A percentile compares a stretch with the other conserved stretches of the same genome.
Conservation (phyloP, 257 asterid species). For the Ballota nigra region DNA sequence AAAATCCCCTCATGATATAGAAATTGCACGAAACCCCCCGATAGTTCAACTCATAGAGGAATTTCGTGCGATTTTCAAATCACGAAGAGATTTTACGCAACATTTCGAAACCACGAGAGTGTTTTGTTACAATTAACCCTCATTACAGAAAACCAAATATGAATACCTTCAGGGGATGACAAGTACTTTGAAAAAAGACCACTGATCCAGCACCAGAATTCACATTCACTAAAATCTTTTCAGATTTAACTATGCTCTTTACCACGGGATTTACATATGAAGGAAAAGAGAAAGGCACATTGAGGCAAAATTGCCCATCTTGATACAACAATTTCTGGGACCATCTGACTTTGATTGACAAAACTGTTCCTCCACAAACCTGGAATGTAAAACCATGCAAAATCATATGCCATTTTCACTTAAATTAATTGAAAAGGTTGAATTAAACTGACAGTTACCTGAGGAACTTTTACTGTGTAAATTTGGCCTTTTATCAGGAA, state of each 20-base stretch:
- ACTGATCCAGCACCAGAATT: constrained; percentile 49
- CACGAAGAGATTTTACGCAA: too few species aligned
- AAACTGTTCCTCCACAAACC: constrained; percentile 71
- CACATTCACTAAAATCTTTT: constrained; percentile 58
- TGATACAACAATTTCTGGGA: constrained; percentile 66
- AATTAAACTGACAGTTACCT: constrained; percentile 33
- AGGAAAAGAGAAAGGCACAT: constrained; percentile 77
- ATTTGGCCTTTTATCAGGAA: constrained; percentile 63
- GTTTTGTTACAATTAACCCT: too few species aligned
- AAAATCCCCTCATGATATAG: too few species aligned
- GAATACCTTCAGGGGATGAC: constrained; percentile 73
- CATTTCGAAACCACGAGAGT: too few species aligned
- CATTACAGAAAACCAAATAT: background rate
- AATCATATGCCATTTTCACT: background rate
- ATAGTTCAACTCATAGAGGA: too few species aligned
- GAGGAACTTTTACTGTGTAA: constrained; percentile 69
- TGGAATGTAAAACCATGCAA: constrained; percentile 29
- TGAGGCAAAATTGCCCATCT: constrained; percentile 58
- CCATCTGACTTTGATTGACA: constrained; percentile 66
- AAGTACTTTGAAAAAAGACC: constrained; percentile 45
- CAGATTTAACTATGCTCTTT: constrained; percentile 38
- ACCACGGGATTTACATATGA: constrained; percentile 54
- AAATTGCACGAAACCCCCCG: too few species aligned
- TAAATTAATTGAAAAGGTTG: background rate
- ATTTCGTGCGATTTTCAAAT: too few species aligned